Conservation (phyloP, 2,329 filamentous ascomycete genomes). For the Alternaria sp. region DNA sequence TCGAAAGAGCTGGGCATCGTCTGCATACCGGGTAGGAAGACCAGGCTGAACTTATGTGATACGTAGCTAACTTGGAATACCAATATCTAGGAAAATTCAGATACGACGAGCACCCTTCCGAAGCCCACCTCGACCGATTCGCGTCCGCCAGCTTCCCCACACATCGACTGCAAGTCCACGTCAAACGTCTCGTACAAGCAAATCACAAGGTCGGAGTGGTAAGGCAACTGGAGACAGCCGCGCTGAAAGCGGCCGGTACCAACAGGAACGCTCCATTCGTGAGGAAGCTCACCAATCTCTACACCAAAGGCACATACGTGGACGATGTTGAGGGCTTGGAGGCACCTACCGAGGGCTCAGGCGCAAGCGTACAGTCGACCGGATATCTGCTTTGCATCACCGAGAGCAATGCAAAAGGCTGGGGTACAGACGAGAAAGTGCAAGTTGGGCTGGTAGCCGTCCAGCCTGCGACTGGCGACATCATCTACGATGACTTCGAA, state of each 20-base stretch:
- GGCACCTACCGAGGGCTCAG: conserved; percentile 52
- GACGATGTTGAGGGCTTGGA: conserved; percentile 88
- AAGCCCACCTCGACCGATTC: conserved; percentile 90
- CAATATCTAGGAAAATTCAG: conserved; percentile 77
- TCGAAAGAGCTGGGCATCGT: conserved; percentile 93
- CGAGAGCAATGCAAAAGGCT: conserved; percentile 78
- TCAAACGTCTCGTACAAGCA: conserved; percentile 88
- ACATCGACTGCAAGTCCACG: conserved; percentile 88
- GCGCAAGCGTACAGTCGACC: conserved; percentile 65
- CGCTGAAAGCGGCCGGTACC: conserved; percentile 91
- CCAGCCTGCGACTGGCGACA: conserved; percentile 92
- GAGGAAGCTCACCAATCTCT: conserved; percentile 91
- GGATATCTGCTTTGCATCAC: conserved; percentile 96
- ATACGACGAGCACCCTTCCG: conserved; percentile 84
- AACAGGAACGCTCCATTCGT: conserved; percentile 93
- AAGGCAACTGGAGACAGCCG: conserved; percentile 91
- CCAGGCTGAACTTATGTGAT: not conserved
- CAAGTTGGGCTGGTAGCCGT: conserved; percentile 91
- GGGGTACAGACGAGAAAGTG: conserved; percentile 90
- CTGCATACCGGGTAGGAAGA: conserved; percentile 74
- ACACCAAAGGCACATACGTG: conserved; percentile 97
- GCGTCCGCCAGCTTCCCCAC: conserved; percentile 96
- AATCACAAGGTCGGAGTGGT: conserved; percentile 97
- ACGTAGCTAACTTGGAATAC: conserved; percentile 72
- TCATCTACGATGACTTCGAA: conserved; percentile 94